Base-by-base conservation (phyloP, 2,329 filamentous ascomycete genomes). In the Boeremia exigua region DNA sequence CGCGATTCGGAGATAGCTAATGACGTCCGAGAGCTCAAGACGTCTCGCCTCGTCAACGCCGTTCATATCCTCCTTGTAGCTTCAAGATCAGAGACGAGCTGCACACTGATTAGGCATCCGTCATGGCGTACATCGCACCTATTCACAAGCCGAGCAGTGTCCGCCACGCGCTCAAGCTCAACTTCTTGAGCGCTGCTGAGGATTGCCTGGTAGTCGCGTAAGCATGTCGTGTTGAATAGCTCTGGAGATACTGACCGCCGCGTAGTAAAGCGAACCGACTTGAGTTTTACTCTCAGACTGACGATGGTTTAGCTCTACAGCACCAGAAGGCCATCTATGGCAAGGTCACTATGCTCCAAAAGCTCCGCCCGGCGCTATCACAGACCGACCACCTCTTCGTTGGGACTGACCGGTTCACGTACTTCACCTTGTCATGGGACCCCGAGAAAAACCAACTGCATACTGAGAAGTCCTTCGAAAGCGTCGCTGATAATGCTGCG, bases 71-170 rank as follows among this genome's bases (percentile, higher is more conserved):
- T 25, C 19, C 9, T 44, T 36, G 14, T 11, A 40, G 38, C 54
- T 34, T 27, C 33, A 40, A 45, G 28, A 23, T 17, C 15, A 15
- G 33, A 9, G 25, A 27, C 27, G 15, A 53, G 48, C 38, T 46
- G 49, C 30, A 53, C 14, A 25, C 23, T 45, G 23, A 32, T 7
- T 34, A 28, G 8, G 25, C 10, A 29, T 32, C 32, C 60, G 71
- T 34, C 56, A 99, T 99, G 95, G 90, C 95, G 48, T 99, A 98
- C 76, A 82, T 99, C 69, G 92, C 92, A 59, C 93, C 95, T 34
- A 95, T 99, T 54, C 95, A 99, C 76, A 85, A 88, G 67, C 90
- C 95, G 23, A 97, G 91, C 75, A 96, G 92, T 79, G 88, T 97
- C 61, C 88, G 93, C 51, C 90, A 96, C 84, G 94, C 93, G 12